These are phyloP conservation scores for Canariomyces notabilis DNA, from an alignment of 2,329 filamentous ascomycete genomes.

Conservation along the genomic window DNA sequence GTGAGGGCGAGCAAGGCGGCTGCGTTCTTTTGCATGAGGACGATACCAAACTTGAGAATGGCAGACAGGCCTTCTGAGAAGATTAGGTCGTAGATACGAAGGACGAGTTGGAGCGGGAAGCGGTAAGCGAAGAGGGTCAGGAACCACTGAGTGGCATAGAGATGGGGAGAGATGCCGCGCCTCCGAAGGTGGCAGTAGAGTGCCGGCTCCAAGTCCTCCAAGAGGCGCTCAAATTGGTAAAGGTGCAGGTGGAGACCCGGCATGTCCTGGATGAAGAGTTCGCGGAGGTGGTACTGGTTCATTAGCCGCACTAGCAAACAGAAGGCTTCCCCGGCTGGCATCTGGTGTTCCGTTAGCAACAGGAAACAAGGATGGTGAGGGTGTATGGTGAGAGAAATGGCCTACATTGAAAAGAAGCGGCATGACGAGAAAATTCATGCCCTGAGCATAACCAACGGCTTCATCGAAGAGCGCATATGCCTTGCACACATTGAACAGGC, in stretches of 20 bases:
- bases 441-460: slow-evolving; percentile 91
- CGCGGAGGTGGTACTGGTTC: slow-evolving; percentile 91
- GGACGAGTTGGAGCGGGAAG: slow-evolving; percentile 90
- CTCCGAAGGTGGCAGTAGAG: slow-evolving; percentile 91
- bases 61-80: slow-evolving; percentile 89
- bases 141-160: slow-evolving; percentile 99
- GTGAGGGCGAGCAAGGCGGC: slow-evolving; percentile 72
- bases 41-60: slow-evolving; percentile 89
- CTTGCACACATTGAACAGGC: slow-evolving; percentile 92
- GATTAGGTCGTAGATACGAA: slow-evolving; percentile 94
- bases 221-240: slow-evolving; percentile 88
- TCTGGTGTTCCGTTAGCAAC: slow-evolving; percentile 42
- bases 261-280: slow-evolving; percentile 95
- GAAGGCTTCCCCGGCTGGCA: slow-evolving; percentile 97
- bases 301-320: slow-evolving; percentile 88
- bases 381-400: slow-evolving; percentile 11
- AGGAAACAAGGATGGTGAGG: background rate
- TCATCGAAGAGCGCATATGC: slow-evolving; percentile 96
- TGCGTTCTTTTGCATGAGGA: slow-evolving; percentile 93
- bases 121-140: slow-evolving; percentile 97
- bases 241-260: slow-evolving; percentile 87
- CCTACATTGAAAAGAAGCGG: slow-evolving; percentile 87
- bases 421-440: slow-evolving; percentile 99
- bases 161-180: slow-evolving; percentile 78
- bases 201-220: slow-evolving; percentile 91